phyloP scores from a whole-genome alignment of 176 grass and related monocot species.

The Cenchrus americanus region DNA sequence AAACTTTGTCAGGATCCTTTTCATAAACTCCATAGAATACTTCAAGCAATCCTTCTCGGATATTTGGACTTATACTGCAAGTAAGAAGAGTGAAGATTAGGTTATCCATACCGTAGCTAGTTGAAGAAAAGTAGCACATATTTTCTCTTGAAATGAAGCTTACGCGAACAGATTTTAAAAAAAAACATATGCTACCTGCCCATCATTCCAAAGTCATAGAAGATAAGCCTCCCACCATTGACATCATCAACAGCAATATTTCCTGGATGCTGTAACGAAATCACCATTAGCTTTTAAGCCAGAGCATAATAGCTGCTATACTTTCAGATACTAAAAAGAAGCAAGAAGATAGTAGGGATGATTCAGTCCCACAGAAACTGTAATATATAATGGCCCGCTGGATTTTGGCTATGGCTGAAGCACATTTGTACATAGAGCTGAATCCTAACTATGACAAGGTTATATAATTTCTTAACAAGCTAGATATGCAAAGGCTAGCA shows the following conservation, averaged over 20 bases:
- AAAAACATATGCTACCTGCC: conserved; percentile 69
- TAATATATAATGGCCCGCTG: not conserved
- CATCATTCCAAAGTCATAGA: conserved; percentile 99
- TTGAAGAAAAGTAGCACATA: not conserved
- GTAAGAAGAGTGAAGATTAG: conserved; percentile 35
- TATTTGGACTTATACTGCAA: conserved; percentile 92
- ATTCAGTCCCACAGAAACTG: conserved; percentile 9
- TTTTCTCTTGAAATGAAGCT: conserved; percentile 29
- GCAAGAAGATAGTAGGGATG: conserved; percentile 17
- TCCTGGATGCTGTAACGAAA: conserved; percentile 85
- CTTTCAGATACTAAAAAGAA: conserved; percentile 25
- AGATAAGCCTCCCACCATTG: conserved; percentile 98
- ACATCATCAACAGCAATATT: conserved; percentile 99
- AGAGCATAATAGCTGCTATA: not conserved
- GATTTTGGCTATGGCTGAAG: conserved; percentile 1
- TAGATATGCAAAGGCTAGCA: not conserved
- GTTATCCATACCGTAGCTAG: conserved; percentile 25
- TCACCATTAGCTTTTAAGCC: conserved; percentile 7
- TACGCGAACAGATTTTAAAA: not conserved
- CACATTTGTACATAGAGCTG: not conserved
- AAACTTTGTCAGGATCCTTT: conserved; percentile 93
- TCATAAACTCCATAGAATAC: conserved; percentile 96
- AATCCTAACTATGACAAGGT: not conserved
- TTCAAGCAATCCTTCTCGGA: conserved; percentile 92
- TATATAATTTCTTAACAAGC: conserved; percentile 15